Evolutionary conservation across 1,284 basidiomycete species (phyloP), one percentile per base, ranked within the genome.

Genomic region (Mycosarcoma mackinlayi): DNA sequence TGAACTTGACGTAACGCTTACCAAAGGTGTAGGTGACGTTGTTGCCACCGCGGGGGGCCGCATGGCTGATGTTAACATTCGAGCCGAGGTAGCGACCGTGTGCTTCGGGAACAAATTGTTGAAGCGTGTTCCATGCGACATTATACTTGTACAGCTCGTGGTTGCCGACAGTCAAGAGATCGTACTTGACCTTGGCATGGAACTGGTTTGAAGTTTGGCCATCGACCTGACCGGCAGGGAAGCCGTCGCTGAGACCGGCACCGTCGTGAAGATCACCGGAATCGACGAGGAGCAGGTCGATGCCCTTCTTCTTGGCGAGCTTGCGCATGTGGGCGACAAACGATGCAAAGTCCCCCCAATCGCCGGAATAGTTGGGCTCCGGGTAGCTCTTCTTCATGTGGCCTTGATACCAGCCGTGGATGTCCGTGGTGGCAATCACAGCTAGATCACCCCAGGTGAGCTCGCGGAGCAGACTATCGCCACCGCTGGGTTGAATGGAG

Each of bases 101-200:
- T 23, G 62, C 47, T 47, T 46, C 24, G 3, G 91, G 91, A 3
- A 86, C 89, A 76, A 91, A 92, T 80, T 92, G 89, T 57, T 87
- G 85, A 83, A 91, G 89, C 87, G 92, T 90, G 83, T 92, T 90
- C 47, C 88, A 86, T 0, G 91, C 88, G 77, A 90, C 87, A 2
- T 85, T 86, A 79, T 92, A 93, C 59, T 88, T 86, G 83, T 94
- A 94, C 31, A 94, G 84, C 84, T 94, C 92, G 77, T 94, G 92
- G 78, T 94, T 94, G 77, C 93, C 93, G 55, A 94, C 91, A 0
- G 91, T 85, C 75, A 94, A 87, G 6, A 92, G 77, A 78, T 95
- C 93, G 77, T 92, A 94, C 0, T 90, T 88, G 19, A 94, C 85
- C 67, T 88, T 84, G 28, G 88, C 85, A 72, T 94, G 86, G 58